A percentile compares a stretch with the other conserved stretches of the same genome.
Evolutionary conservation across 2,329 filamentous ascomycete genomes (phyloP).

Genomic region (Fusarium sp.): DNA sequence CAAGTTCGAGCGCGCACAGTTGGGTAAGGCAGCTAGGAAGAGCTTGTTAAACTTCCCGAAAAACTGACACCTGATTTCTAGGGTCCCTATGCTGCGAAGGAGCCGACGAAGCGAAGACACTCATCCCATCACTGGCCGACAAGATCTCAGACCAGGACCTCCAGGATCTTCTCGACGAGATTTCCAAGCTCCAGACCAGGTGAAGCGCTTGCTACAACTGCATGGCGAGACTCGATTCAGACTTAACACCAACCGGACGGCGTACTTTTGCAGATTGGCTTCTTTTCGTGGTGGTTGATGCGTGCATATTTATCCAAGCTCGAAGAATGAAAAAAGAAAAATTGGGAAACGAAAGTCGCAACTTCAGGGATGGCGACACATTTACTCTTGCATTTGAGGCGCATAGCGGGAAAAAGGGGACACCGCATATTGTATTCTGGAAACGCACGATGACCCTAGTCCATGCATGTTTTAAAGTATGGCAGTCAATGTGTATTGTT

Average conservation of each 20-base stretch:
- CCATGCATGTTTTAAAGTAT: constrained; percentile 21
- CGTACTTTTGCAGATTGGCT: constrained; percentile 18
- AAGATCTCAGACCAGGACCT: constrained; percentile 93
- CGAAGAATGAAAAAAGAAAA: constrained; percentile 18
- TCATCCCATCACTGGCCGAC: constrained; percentile 88
- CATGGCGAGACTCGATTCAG: not conserved
- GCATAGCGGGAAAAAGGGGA: constrained; percentile 43
- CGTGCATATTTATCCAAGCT: constrained; percentile 15
- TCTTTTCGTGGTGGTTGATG: constrained; percentile 20
- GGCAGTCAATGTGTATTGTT: constrained; percentile 17
- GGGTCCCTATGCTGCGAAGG: constrained; percentile 92
- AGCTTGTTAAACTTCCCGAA: not conserved
- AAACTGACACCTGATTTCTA: constrained; percentile 51
- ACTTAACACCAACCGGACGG: not conserved
- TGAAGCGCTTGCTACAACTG: constrained; percentile 31
- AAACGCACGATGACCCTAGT: constrained; percentile 20
- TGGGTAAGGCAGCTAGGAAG: constrained; percentile 68
- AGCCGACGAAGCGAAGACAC: constrained; percentile 93
- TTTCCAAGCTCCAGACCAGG: constrained; percentile 76
- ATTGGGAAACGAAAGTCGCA: constrained; percentile 8
- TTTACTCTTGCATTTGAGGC: constrained; percentile 45
- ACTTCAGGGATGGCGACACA: constrained; percentile 9
- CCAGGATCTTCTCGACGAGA: constrained; percentile 88
- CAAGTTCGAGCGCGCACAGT: constrained; percentile 92
- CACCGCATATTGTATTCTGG: constrained; percentile 30